Conservation (phyloP, 1,284 basidiomycete genomes). For the Hymenochaete sp. region DNA sequence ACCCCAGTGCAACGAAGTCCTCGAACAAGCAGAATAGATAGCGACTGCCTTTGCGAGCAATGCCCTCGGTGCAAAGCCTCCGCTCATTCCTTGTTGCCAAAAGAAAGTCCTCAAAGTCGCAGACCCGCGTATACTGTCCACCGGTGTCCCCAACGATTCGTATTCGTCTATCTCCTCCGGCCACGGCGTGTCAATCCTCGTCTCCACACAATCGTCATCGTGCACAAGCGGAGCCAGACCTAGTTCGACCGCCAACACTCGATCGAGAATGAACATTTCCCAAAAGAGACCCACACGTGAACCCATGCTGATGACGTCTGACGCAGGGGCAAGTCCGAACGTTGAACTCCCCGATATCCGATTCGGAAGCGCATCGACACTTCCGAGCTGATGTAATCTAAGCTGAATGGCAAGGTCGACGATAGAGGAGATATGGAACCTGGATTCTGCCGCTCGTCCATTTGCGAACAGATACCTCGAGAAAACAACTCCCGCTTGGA, state of each 20-base stretch:
- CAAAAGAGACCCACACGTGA: conserved; percentile 37
- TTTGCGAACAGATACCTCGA: conserved; percentile 67
- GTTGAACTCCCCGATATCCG: conserved; percentile 22
- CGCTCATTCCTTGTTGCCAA: conserved; percentile 37
- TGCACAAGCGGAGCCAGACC: conserved; percentile 34
- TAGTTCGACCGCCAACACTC: conserved; percentile 34
- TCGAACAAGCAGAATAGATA: conserved; percentile 57
- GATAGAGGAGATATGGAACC: conserved; percentile 61
- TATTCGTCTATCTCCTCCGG: conserved; percentile 33
- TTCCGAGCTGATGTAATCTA: conserved; percentile 53
- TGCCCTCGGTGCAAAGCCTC: conserved; percentile 52
- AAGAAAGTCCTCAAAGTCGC: conserved; percentile 57
- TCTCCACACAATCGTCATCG: conserved; percentile 28
- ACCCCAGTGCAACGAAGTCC: conserved; percentile 51
- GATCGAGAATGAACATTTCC: conserved; percentile 36
- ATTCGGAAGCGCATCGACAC: conserved; percentile 30
- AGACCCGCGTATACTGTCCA: conserved; percentile 39
- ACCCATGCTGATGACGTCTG: conserved; percentile 39
- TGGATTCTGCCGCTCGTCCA: conserved; percentile 62
- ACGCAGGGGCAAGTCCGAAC: conserved; percentile 39
- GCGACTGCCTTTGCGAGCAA: conserved; percentile 68
- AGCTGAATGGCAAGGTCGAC: conserved; percentile 58
- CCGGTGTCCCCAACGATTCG: conserved; percentile 34
- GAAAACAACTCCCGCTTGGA: conserved; percentile 64
- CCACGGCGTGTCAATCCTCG: conserved; percentile 34